Evolutionary conservation across 1,284 basidiomycete genomes (phyloP).

Genomic region (Cutaneotrichosporon curvatum): DNA sequence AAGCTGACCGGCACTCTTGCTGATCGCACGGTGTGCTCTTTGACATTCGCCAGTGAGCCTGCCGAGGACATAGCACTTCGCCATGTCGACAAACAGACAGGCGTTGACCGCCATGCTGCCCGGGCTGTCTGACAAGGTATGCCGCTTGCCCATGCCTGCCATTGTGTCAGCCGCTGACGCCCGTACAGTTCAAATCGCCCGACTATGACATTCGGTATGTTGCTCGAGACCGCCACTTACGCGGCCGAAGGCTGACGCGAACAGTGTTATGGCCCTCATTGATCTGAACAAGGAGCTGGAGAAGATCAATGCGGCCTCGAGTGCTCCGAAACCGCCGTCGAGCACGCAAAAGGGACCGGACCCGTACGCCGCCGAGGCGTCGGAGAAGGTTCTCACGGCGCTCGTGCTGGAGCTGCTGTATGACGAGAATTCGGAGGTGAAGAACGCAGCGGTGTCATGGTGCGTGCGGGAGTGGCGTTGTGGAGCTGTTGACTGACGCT

Average conservation of each 20-base stretch:
- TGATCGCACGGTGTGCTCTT: too few relatives aligned
- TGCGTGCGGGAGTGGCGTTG: slow-evolving; percentile 33
- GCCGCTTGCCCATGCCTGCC: not conserved
- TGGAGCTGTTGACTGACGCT: slow-evolving; percentile 1
- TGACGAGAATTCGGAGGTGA: slow-evolving; percentile 95
- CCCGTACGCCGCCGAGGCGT: slow-evolving; percentile 60
- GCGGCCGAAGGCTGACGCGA: slow-evolving; percentile 1
- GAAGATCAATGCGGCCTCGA: slow-evolving; percentile 51
- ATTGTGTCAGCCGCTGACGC: not conserved
- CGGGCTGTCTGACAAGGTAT: slow-evolving; percentile 17
- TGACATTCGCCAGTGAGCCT: too few relatives aligned
- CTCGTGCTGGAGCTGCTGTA: slow-evolving; percentile 76
- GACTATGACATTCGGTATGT: slow-evolving; percentile 39
- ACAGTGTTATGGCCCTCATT: slow-evolving; percentile 87
- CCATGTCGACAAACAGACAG: slow-evolving; percentile 9
- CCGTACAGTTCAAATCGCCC: slow-evolving; percentile 32
- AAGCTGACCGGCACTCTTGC: too few relatives aligned
- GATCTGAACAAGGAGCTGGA: slow-evolving; percentile 82
- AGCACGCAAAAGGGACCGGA: not conserved
- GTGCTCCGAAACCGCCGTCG: not conserved
- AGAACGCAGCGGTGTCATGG: slow-evolving; percentile 96
- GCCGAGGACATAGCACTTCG: not conserved
- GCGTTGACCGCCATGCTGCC: slow-evolving; percentile 14
- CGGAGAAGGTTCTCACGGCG: slow-evolving; percentile 70
- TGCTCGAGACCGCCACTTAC: not conserved